phyloP scores from a whole-genome alignment of 129 eudicot species.

The Escallonia rubra region DNA sequence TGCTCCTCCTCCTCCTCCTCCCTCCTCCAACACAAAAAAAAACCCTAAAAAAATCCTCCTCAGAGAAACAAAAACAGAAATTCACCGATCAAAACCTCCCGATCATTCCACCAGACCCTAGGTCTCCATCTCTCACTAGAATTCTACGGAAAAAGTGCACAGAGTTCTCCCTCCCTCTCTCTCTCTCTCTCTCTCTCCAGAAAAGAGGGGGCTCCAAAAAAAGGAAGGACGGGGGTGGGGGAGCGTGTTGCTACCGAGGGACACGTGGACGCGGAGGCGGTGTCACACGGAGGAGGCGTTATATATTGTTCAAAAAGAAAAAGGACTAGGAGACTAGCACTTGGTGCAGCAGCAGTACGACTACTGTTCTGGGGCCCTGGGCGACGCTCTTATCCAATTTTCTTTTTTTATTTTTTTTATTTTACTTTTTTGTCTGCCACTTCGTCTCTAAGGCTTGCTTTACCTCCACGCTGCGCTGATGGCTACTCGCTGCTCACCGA shows the following conservation, averaged over 20 bases:
- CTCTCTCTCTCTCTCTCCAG: constrained; percentile 19
- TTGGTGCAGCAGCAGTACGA: not conserved
- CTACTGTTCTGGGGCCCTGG: not conserved
- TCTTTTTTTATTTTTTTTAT: too few species aligned
- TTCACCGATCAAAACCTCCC: constrained; percentile 14
- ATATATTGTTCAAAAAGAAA: not conserved
- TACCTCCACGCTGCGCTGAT: not conserved
- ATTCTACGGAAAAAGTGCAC: constrained; percentile 16
- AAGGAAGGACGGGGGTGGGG: constrained; percentile 5
- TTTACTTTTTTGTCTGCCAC: constrained; percentile 2
- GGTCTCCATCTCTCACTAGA: constrained; percentile 1
- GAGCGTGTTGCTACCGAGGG: constrained; percentile 27
- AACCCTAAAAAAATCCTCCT: constrained; percentile 6
- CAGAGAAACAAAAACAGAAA: not conserved
- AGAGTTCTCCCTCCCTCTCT: constrained; percentile 9
- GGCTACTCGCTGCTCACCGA: not conserved
- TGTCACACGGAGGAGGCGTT: constrained; percentile 3
- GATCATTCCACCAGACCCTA: too few species aligned
- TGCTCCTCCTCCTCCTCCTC: constrained; percentile 1
- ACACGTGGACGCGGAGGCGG: constrained; percentile 34
- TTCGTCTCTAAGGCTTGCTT: not conserved
- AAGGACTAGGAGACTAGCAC: not conserved
- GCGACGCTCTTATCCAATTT: not conserved
- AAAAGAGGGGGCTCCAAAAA: constrained; percentile 18
- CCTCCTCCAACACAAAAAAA: constrained; percentile 16